Base-by-base conservation (phyloP, 495 filamentous ascomycete species). In the Aspergillus conjunctus region DNA sequence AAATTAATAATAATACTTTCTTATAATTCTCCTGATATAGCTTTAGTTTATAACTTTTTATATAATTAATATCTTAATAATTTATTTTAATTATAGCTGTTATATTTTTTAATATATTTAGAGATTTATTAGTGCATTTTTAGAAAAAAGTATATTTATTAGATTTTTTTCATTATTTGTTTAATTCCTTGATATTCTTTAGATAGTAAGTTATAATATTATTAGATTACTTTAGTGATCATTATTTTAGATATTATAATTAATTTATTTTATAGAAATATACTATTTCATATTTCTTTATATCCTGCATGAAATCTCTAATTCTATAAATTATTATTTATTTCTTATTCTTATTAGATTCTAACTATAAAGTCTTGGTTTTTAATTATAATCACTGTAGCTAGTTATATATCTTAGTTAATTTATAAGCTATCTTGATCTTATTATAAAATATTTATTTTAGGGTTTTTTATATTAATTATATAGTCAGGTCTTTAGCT, bases 241-340 rank as follows among this genome's bases (percentile, higher is more conserved):
- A 63, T 54, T 37, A 41, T 50, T 26, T 54, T 1, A 48, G 59
- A 34, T 54, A 33, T 39, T 58, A 51, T 54, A 44, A 57, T 54
- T 58, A 39, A 37, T 51, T 52, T 56, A 65, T 55, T 46, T 49
- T 51, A 32, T 55, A 66, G 5, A 55, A 26, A 26, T 26, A 26
- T 26, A 2, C 5, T 26, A 26, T 26, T 26, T 26, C 5, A 26
- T 26, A n/a, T 26, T 26, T 26, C 5, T 26, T 26, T 2, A 26
- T 26, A 26, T 26, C 26, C 26, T 26, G 26, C 26, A 26, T 26
- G 26, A 26, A 26, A 26, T 26, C 26, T 26, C 26, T 5, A 26
- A 5, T 26, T 26, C 5, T 26, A 5, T 26, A 26, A 26, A 2
- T 26, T 26, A 2, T 26, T 2, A 26, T 26, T 26, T 26, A 2